These are phyloP conservation scores for Noccaea caerulescens DNA, from an alignment of 345 rosid species.

Conservation along the genomic window DNA sequence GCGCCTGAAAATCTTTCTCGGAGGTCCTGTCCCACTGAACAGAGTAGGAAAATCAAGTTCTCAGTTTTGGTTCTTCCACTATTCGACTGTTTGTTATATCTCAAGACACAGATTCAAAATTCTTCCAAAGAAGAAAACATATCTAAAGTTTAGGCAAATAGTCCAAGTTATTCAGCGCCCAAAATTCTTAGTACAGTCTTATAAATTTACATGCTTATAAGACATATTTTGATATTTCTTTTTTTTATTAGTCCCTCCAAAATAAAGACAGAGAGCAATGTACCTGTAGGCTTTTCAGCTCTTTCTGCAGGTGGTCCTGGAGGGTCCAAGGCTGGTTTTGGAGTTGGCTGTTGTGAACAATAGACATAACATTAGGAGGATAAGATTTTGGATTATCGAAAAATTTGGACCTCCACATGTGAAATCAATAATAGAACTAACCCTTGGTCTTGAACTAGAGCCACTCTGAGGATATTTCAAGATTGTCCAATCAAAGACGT, in stretches of 20 bases:
- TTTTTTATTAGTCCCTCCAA: slow-evolving; percentile 6
- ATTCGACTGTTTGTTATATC: not conserved
- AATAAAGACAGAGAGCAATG: slow-evolving; percentile 29
- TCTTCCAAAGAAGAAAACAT: not conserved
- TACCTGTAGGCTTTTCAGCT: slow-evolving; percentile 78
- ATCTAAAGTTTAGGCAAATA: not conserved
- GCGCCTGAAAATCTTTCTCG: slow-evolving; percentile 83
- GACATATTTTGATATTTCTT: not conserved
- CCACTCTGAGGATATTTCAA: slow-evolving; percentile 83
- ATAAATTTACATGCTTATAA: slow-evolving; percentile 2
- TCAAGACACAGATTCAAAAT: slow-evolving; percentile 8
- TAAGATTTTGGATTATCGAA: slow-evolving; percentile 8
- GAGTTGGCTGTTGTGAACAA: slow-evolving; percentile 50
- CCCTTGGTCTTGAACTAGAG: slow-evolving; percentile 79
- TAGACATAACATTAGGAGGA: slow-evolving; percentile 14
- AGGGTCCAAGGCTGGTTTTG: slow-evolving; percentile 61
- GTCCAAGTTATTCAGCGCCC: not conserved
- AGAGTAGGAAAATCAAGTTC: slow-evolving; percentile 2
- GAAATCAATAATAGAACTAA: slow-evolving; percentile 43
- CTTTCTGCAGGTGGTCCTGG: slow-evolving; percentile 75
- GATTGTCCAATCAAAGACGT: slow-evolving; percentile 94
- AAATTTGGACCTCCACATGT: slow-evolving; percentile 11
- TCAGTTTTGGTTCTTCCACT: slow-evolving; percentile 17
- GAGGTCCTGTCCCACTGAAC: slow-evolving; percentile 76
- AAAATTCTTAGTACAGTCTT: not conserved